Base-by-base conservation (phyloP, 495 filamentous ascomycete species). In the Thermothielavioides terrestris region DNA sequence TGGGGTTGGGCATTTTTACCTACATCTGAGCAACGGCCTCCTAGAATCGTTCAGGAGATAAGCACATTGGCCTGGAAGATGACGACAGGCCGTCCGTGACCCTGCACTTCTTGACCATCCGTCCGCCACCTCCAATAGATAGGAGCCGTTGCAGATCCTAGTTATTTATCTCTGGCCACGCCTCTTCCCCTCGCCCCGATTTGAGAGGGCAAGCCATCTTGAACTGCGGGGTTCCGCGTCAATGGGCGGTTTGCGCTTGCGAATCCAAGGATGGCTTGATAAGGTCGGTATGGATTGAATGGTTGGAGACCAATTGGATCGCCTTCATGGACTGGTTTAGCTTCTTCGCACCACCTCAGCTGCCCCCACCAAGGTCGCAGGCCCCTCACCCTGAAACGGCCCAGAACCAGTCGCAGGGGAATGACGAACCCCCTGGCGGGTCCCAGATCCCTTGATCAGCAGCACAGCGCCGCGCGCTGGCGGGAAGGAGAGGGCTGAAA, bases 71-170 rank as follows among this genome's bases (percentile, higher is more conserved):
- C 23, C 4, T 35, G 34, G 6, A 23, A 38, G 2, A 47, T 47
- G 45, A 47, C 45, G 45, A 38, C 45, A 47, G 45, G n/a, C 34
- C 23, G 12, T 47, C 21, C n/a, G 34, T 38, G 45, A 47, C 28
- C 27, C 34, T 2, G 32, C 45, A 31, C 15, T 12, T 15, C 27
- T n/a, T n/a, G n/a, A 28, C 7, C 22, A 37, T 23, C 25, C 9
- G 34, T 12, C 2, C 15, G 3, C 5, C 5, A 11, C 34, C 8
- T 38, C 32, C 34, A 30, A 35, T 47, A 38, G 23, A 46, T 39
- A 37, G 32, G 20, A 26, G 31, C 44, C 22, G 32, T 9, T 47
- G 44, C 30, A 37, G 45, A 47, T 47, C 32, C 45, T 38, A 27
- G 37, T 18, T 38, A 27, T 47, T 18, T 38, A 38, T 6, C n/a